Base-by-base conservation (phyloP, 1,139 yeast genomes). In the Candida sanyaensis region DNA sequence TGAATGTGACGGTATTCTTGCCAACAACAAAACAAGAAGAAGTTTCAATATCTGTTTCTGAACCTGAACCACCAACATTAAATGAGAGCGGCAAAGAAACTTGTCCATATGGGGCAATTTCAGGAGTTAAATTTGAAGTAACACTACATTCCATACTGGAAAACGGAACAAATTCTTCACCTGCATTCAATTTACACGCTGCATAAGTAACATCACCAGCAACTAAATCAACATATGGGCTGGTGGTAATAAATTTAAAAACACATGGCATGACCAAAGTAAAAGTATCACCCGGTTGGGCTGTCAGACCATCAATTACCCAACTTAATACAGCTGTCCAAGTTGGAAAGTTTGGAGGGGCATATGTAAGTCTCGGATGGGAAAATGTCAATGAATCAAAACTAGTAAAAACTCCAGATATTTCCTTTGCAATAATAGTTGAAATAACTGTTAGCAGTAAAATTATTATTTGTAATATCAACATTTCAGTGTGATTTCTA, bases 171-270 rank as follows among this genome's bases (percentile, higher is more conserved):
- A 60, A 33, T 6, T 56, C 28, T 31, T 61, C 66, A 31, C 71
- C 72, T 12, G 55, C 41, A 32, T 36, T 48, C 11, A 60, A 50
- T 1, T 42, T 36, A 60, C 74, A 69, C 3, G 60, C 61, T 5
- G 73, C 74, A 44, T 56, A 66, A 3, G 48, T 36, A 1, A 34
- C 61, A 46, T 64, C 71, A n/a, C 68, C 68, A 3, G 66, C 51
- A 1, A 11, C 30, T 39, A 64, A 55, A 17, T 43, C 17, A 2
- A 62, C 33, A 2, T 54, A 33, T 7, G 48, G 21, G 13, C 52
- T 27, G 2, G 50, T 13, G 5, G 62, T 11, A 3, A 63, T 58
- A 41, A 63, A 60, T 45, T 60, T 61, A 50, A 53, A 64, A 5
- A 63, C 68, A 53, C 64, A 56, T 1, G 68, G 67, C 53, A 66